Base-by-base conservation (phyloP, 2,329 filamentous ascomycete genomes). In the Dothistroma septosporum region DNA sequence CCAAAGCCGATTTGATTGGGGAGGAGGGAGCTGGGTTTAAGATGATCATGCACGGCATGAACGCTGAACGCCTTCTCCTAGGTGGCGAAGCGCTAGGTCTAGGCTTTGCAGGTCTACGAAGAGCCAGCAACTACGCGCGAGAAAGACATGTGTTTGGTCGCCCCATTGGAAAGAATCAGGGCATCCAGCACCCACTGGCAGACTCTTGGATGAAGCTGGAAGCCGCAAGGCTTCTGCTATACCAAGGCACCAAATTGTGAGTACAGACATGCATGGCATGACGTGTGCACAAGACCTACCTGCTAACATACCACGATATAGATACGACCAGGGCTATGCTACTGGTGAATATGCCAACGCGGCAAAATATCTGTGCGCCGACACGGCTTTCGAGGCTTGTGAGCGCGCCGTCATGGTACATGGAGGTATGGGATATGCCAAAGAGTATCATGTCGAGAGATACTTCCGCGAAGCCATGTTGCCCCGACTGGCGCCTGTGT, bases 51-150 rank as follows among this genome's bases (percentile, higher is more conserved):
- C 87, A 91, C 68, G 88, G 89, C 1, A 90, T 92, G 87, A 92
- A 92, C 65, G 88, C 89, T 0, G 89, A 92, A 73, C 80, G 89
- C 2, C 90, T 88, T 70, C 80, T 92, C 0, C 77, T 92, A 85
- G 10, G 76, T 87, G 31, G 77, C 79, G 59, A 84, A 79, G 79
- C 78, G 1, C 65, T 80, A 1, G 79, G 79, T 0, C 70, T 80
- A 0, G 79, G 79, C 0, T 80, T 74, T 63, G 78, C 76, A 0
- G 77, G 78, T 1, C 65, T 81, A 2, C 68, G 33, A 37, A 37
- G 33, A 37, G 33, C 33, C 3, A 37, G 33, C 33, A 37, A 37
- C 33, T 37, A 37, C 10, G 33, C 33, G 10, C 33, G 33, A 37
- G 33, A 89, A 41, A 80, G 88, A 0, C 78, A 86, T 4, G 85